Base-by-base conservation (phyloP, 192 early-diverging fungal genomes). In the Polychytrium aggregatum region DNA sequence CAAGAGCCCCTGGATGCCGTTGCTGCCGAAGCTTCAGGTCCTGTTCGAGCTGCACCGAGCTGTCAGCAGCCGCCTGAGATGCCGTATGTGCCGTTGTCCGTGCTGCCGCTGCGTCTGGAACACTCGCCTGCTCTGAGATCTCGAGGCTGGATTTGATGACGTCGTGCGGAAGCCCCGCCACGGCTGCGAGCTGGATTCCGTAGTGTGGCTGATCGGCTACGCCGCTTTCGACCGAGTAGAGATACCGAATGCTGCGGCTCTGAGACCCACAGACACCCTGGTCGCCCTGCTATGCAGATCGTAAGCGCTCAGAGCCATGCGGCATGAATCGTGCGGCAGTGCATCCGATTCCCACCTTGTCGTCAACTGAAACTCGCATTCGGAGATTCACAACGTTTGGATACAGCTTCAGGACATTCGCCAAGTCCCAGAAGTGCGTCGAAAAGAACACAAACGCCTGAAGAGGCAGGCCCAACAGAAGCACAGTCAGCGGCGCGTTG, bases 371-470 rank as follows among this genome's bases (percentile, higher is more conserved):
- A 1, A 72, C 60, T 26, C 77, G 66, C 2, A 84, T 52, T 45
- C 77, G 76, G 31, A 81, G 41, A 36, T 73, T 78, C 3, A 77
- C 71, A 9, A 78, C 76, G 46, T 79, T 83, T 16, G 62, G 58
- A 41, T 82, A 75, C 1, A 48, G 57, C 1, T 64, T 67, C 17
- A 86, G 61, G 16, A 60, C 58, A 17, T 53, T 54, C 1, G 79
- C 65, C 29, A 86, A 66, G 36, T 79, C 77, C 34, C 79, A 77
- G 50, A 82, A 86, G 49, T 86, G 84, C 0, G 84, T 86, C 6
- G 77, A 76, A 43, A 86, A 65, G 46, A 80, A 84, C 0, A 80
- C 70, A 6, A 82, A 67, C 0, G 79, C 68, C 47, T 65, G 22
- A n/a, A n/a, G n/a, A n/a, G n/a, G n/a, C n/a, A n/a, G n/a, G n/a